Conservation (phyloP, 163 green algal species). For the Prototheca wickerhamii region DNA sequence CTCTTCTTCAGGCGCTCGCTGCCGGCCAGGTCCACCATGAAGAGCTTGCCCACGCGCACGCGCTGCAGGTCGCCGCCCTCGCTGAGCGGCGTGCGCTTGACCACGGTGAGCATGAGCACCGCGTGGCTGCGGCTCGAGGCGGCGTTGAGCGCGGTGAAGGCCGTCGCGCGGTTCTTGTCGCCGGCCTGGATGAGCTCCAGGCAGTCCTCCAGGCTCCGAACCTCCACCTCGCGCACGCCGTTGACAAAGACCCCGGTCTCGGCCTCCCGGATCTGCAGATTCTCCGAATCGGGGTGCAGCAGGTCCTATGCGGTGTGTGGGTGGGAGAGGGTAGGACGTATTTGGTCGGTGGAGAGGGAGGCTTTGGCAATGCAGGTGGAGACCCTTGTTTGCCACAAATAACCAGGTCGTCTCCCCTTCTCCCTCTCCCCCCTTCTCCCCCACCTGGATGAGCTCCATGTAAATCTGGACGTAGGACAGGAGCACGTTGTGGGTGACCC, state of each 20-base stretch:
- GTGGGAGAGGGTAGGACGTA: neutral
- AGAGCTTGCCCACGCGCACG: constrained; percentile 63
- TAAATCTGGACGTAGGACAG: constrained; percentile 83
- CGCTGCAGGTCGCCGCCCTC: neutral
- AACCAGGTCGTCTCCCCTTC: too few relatives aligned
- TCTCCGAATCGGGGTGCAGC: constrained; percentile 56
- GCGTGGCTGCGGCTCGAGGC: constrained; percentile 68
- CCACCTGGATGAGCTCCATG: constrained; percentile 73
- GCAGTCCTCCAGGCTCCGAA: constrained; percentile 69
- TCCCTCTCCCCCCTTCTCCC: neutral
- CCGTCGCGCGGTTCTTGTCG: constrained; percentile 70
- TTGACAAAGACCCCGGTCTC: constrained; percentile 65
- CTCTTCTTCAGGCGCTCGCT: constrained; percentile 77
- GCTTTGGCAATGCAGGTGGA: too few relatives aligned
- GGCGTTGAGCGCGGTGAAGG: constrained; percentile 83
- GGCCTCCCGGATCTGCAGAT: constrained; percentile 75
- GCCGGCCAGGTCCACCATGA: constrained; percentile 77
- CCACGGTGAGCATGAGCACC: constrained; percentile 78
- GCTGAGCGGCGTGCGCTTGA: constrained; percentile 43
- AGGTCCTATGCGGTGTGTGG: constrained; percentile 44
- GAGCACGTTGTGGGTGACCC: constrained; percentile 51
- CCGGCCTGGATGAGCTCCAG: constrained; percentile 69
- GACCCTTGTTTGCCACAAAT: too few relatives aligned
- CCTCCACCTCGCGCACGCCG: constrained; percentile 57
- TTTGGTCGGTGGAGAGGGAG: neutral